Conservation (phyloP, 2,329 filamentous ascomycete genomes). For the Aspergillus candidus region DNA sequence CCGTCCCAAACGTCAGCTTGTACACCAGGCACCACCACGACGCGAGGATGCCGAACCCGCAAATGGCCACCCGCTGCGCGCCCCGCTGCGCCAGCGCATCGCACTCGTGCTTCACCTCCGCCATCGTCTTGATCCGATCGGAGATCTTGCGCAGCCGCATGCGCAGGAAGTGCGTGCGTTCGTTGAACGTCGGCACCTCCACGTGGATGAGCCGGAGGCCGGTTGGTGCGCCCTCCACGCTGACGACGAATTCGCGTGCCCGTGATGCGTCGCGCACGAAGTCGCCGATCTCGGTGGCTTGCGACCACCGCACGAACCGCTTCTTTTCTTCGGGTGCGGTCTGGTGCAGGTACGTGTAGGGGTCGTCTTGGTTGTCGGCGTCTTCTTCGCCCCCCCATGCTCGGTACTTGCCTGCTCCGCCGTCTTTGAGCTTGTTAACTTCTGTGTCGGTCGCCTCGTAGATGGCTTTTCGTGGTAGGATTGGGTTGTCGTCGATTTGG, state of each 20-base stretch:
- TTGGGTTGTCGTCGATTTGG: conserved; percentile 59
- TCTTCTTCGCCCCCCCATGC: conserved; percentile 39
- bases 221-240: conserved; percentile 63
- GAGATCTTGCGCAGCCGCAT: conserved; percentile 68
- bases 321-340: conserved; percentile 15
- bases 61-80: conserved; percentile 72
- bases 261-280: conserved; percentile 87
- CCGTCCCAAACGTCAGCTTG: conserved; percentile 59
- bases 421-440: conserved; percentile 21
- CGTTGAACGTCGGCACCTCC: conserved; percentile 77
- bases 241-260: conserved; percentile 76
- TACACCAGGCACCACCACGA: conserved; percentile 82
- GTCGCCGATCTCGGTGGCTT: conserved; percentile 84
- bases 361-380: conserved; percentile 54
- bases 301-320: conserved; percentile 80
- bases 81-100: conserved; percentile 69
- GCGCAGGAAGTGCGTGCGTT: conserved; percentile 84
- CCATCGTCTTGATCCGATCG: conserved; percentile 60
- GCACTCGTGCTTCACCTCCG: conserved; percentile 73
- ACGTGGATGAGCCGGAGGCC: conserved; percentile 65
- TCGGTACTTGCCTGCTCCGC: conserved; percentile 15
- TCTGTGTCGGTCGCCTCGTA: conserved; percentile 39
- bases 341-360: conserved; percentile 63
- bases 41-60: conserved; percentile 66
- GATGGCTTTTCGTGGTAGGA: conserved; percentile 34